These are phyloP conservation scores for Pseudonitzschia pungens DNA, from an alignment of 108 stramenopile species.

Conservation along the genomic window DNA sequence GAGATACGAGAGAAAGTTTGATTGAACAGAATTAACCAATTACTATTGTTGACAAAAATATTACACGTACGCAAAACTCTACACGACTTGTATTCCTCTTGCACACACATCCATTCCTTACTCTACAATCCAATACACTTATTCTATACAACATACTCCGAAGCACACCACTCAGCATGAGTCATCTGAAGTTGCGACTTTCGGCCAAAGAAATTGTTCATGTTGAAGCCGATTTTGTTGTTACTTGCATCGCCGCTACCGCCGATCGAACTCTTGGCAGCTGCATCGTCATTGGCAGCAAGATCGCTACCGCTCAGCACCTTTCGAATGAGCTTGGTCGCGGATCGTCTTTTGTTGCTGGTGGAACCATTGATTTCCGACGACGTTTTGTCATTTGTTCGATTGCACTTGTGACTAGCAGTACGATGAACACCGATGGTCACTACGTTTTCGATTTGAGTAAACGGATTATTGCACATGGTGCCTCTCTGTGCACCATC, in stretches of 20 bases:
- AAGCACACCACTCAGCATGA: slow-evolving; percentile 16
- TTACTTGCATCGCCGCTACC: no score
- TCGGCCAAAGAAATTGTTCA: neutral
- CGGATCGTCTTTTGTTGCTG: neutral
- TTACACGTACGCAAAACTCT: no score
- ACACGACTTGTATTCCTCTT: no score
- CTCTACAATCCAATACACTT: no score
- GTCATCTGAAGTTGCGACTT: slow-evolving; percentile 7
- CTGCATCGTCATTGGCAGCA: neutral
- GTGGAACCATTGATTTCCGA: neutral
- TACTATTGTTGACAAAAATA: no score
- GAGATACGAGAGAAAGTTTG: no score
- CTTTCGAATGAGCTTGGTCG: neutral
- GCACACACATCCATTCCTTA: no score
- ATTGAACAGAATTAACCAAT: no score
- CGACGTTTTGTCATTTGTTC: neutral
- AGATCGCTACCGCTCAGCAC: neutral
- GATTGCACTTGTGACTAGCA: neutral
- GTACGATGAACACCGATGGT: neutral
- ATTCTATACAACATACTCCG: slow-evolving; percentile 8
- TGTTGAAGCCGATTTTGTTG: neutral
- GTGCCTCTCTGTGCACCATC: neutral
- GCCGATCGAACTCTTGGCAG: no score
- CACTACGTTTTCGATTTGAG: neutral
- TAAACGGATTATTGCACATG: neutral